Evolutionary conservation across 2,329 filamentous ascomycete species (phyloP), one percentile per base, ranked within the genome.

Genomic region (Fusarium penzigii): DNA sequence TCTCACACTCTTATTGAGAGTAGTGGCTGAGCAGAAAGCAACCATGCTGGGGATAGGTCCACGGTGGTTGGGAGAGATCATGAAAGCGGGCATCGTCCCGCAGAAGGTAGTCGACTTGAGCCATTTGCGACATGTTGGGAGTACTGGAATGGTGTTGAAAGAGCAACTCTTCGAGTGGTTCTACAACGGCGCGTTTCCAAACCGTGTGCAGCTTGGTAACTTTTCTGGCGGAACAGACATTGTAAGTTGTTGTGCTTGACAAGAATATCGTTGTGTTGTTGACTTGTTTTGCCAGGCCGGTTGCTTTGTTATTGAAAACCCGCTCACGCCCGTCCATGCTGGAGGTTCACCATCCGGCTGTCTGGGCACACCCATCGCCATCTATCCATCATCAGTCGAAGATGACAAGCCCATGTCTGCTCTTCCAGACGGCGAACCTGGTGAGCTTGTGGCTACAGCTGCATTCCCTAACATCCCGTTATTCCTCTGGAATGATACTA

Each of bases 121-220:
- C 8, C 71, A 69, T 6, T 74, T 95, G 25, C 73, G 75, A 29
- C 69, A 77, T 3, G 88, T 93, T 29, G 84, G 79, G 1, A 87
- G 82, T 47, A 95, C 90, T 0, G 90, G 90, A 4, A 93, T 93
- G 89, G 89, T 94, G 0, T 78, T 94, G 3, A 84, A 88, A 0
- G 84, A 92, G 44, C 82, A 87, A 39, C 75, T 90, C 34, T 93
- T 92, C 65, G 85, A 91, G 65, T 95, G 90, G 90, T 76, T 89
- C 77, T 73, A 92, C 66, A 86, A 90, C 59, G 72, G 77, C 8
- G 89, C 78, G 1, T 95, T 95, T 67, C 87, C 89, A 0, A 55
- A 75, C 1, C 73, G 77, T 42, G 81, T 86, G 0, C 89, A 91
- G 20, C 75, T 95, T 2, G 79, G 74, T 29, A 93, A 92, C 66